Conservation (phyloP, 768 basidiomycete genomes). For the Erythrobasidium yunnanense region DNA sequence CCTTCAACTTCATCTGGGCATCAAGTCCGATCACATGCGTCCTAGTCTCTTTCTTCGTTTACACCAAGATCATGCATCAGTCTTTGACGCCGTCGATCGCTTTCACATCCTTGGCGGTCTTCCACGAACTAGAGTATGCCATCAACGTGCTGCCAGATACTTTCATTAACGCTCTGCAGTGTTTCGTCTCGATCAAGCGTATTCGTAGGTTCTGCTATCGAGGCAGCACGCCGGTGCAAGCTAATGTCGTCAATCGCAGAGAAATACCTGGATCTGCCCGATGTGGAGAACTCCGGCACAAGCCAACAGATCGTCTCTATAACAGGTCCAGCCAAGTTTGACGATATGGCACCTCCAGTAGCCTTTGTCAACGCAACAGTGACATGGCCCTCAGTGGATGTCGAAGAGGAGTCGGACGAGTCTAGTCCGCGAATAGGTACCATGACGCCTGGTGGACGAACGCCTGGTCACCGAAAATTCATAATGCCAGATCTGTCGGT, state of each 20-base stretch:
- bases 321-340: neutral
- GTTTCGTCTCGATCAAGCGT: slow-evolving; percentile 23
- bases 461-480: slow-evolving; percentile 30
- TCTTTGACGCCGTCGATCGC: slow-evolving; percentile 41
- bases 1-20: slow-evolving; percentile 35
- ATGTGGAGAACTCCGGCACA: slow-evolving; percentile 41
- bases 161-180: slow-evolving; percentile 25
- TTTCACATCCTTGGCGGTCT: slow-evolving; percentile 44
- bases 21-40: slow-evolving; percentile 39
- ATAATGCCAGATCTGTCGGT: slow-evolving; percentile 51
- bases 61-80: slow-evolving; percentile 35
- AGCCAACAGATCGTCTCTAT: neutral
- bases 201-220: slow-evolving; percentile 30
- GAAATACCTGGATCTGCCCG: slow-evolving; percentile 42
- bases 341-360: slow-evolving; percentile 33
- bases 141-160: slow-evolving; percentile 33
- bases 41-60: slow-evolving; percentile 37
- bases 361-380: slow-evolving; percentile 42
- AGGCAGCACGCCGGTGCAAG: too few species aligned
- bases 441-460: neutral
- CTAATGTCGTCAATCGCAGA: slow-evolving; percentile 21
- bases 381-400: slow-evolving; percentile 32
- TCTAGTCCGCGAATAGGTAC: neutral
- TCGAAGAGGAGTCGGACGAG: slow-evolving; percentile 7
- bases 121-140: slow-evolving; percentile 43